Conservation (phyloP, 768 basidiomycete genomes). For the Xerocomellus amylosporus region DNA sequence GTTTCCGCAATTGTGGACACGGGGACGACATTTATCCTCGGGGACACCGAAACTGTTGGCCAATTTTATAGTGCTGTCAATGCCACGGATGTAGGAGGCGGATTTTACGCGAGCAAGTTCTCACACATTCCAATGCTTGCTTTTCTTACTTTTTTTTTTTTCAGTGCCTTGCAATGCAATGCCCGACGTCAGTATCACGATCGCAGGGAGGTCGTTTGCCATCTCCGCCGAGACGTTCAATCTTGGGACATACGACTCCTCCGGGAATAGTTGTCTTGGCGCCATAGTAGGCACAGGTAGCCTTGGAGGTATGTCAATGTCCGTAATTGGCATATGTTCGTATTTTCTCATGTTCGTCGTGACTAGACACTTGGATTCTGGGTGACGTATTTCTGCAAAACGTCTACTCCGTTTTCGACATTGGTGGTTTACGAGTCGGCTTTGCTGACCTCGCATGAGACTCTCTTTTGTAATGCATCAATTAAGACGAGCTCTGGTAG, state of each 20-base stretch:
- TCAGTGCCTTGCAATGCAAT: slow-evolving; percentile 27
- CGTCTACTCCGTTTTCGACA: slow-evolving; percentile 46
- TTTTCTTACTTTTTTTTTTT: background rate
- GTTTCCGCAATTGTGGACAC: slow-evolving; percentile 45
- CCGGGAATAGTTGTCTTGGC: slow-evolving; percentile 18
- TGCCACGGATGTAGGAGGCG: slow-evolving; percentile 30
- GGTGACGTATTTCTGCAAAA: slow-evolving; percentile 44
- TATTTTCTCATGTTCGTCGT: background rate
- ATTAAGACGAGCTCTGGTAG: slow-evolving; percentile 3
- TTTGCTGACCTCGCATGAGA: slow-evolving; percentile 35
- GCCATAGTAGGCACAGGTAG: slow-evolving; percentile 11
- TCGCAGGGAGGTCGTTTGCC: slow-evolving; percentile 32
- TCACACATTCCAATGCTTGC: background rate
- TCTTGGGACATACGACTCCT: slow-evolving; percentile 30
- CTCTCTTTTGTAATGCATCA: background rate
- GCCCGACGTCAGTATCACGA: slow-evolving; percentile 32
- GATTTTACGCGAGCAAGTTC: slow-evolving; percentile 36
- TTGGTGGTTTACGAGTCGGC: slow-evolving; percentile 39
- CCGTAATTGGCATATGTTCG: background rate
- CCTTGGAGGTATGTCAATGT: slow-evolving; percentile 20
- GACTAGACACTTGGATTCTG: slow-evolving; percentile 33
- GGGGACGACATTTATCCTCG: slow-evolving; percentile 44
- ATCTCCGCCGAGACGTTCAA: slow-evolving; percentile 35
- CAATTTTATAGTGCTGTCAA: slow-evolving; percentile 32
- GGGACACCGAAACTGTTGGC: slow-evolving; percentile 36